Conservation (phyloP, 2,329 filamentous ascomycete species). For the Leptographium galeiforme region DNA sequence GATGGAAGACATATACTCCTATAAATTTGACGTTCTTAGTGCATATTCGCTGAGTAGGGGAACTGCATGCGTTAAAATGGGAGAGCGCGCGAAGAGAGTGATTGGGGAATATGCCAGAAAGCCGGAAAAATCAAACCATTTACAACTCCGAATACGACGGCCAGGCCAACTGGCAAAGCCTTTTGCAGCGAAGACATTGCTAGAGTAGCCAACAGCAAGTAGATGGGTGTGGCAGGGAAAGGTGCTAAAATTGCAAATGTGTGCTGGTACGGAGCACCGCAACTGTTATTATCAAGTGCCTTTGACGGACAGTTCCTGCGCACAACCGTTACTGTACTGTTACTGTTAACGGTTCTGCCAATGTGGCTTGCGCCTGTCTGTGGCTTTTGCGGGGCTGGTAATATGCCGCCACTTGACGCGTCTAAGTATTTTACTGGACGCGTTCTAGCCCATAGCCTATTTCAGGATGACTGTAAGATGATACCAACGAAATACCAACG, state of each 20-base stretch:
- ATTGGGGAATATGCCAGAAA: not conserved
- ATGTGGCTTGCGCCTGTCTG: not conserved
- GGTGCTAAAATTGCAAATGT: not conserved
- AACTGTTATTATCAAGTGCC: not conserved
- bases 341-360: not conserved
- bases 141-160: conserved; percentile 17
- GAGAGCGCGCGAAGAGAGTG: too few species aligned
- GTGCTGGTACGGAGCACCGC: too few species aligned
- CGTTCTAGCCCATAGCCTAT: not conserved
- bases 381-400: not conserved
- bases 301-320: too few species aligned
- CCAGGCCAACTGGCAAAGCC: conserved; percentile 14
- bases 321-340: too few species aligned
- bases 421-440: not conserved
- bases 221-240: not conserved
- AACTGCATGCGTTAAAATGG: not conserved
- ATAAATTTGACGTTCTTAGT: not conserved
- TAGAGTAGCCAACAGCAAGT: not conserved
- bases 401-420: not conserved
- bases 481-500: not conserved
- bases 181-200: conserved; percentile 10
- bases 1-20: conserved; percentile 12
- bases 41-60: not conserved
- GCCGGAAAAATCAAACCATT: conserved; percentile 14
- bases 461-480: not conserved